A percentile compares a stretch with the other conserved stretches of the same genome.
These are phyloP conservation scores for Stylonectria norvegica DNA, from an alignment of 2,329 filamentous ascomycete species.

Conservation along the genomic window DNA sequence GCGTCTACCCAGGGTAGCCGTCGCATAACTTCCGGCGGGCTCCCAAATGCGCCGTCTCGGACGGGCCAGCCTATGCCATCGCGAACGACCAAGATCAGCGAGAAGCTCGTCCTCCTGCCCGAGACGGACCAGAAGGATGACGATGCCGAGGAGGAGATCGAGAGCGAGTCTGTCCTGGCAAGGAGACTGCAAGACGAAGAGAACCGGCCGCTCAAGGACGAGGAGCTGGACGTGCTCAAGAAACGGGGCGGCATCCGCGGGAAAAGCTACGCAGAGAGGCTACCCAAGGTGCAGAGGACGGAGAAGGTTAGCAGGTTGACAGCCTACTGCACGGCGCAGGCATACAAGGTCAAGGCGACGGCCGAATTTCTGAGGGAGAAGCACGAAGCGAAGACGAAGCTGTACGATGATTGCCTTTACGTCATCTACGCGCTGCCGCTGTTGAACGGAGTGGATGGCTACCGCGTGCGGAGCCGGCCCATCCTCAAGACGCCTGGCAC, in stretches of 20 bases:
- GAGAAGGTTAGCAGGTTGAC: conserved; percentile 88
- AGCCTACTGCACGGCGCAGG: conserved; percentile 93
- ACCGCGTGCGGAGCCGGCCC: conserved; percentile 82
- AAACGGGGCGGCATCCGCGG: conserved; percentile 61
- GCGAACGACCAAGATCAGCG: conserved; percentile 87
- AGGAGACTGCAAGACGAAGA: conserved; percentile 53
- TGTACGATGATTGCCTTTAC: conserved; percentile 97
- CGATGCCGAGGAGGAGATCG: conserved; percentile 56
- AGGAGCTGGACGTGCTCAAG: conserved; percentile 62
- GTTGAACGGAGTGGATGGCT: conserved; percentile 80
- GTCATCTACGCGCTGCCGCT: conserved; percentile 91
- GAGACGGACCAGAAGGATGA: conserved; percentile 65
- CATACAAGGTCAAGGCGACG: conserved; percentile 84
- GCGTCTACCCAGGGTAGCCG: conserved; percentile 19
- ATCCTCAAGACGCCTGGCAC: conserved; percentile 85
- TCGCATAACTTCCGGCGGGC: conserved; percentile 34
- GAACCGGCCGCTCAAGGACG: conserved; percentile 61
- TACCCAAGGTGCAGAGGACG: conserved; percentile 82
- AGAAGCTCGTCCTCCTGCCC: conserved; percentile 93
- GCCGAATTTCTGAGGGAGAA: conserved; percentile 83
- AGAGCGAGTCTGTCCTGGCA: conserved; percentile 40
- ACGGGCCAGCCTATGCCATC: conserved; percentile 66
- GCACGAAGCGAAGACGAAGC: conserved; percentile 87
- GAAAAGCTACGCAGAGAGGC: conserved; percentile 90
- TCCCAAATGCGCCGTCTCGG: conserved; percentile 40